Percentiles rank a stretch among this genome's conserved stretches.
phyloP scores from a whole-genome alignment of 306 rosid species.

The Trifolium dubium region DNA sequence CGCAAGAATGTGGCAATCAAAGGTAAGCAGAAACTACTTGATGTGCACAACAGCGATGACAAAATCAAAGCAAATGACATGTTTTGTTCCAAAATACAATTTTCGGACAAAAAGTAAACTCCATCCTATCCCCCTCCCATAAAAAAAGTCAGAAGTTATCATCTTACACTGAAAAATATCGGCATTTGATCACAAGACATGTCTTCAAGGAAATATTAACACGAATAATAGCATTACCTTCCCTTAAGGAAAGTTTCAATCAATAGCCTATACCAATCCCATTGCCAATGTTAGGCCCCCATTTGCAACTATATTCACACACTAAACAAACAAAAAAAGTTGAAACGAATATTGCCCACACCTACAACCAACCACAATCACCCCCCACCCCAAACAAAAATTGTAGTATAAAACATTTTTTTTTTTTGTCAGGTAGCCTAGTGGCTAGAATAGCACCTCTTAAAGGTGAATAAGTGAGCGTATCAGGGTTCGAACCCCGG shows the following conservation, averaged over 20 bases:
- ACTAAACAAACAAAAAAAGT: not conserved
- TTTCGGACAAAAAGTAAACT: not conserved
- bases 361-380: not conserved
- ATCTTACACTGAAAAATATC: conserved; percentile 17
- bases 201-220: conserved; percentile 27
- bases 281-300: conserved; percentile 5
- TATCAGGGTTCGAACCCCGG: too few species aligned
- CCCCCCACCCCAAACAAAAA: not conserved
- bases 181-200: conserved; percentile 1
- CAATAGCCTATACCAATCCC: conserved; percentile 18
- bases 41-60: not conserved
- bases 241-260: conserved; percentile 29
- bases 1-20: not conserved
- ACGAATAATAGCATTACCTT: conserved; percentile 33
- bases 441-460: too few species aligned
- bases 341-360: conserved; percentile 6
- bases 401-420: not conserved
- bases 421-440: too few species aligned
- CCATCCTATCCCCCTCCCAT: not conserved
- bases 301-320: conserved; percentile 20
- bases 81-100: not conserved
- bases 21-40: not conserved
- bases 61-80: conserved; percentile 22
- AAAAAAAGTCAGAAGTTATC: not conserved
- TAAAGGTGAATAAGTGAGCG: too few species aligned